Evolutionary conservation across 345 rosid species (phyloP), one percentile per base, ranked within the genome.

Genomic region (Salix udensis): DNA sequence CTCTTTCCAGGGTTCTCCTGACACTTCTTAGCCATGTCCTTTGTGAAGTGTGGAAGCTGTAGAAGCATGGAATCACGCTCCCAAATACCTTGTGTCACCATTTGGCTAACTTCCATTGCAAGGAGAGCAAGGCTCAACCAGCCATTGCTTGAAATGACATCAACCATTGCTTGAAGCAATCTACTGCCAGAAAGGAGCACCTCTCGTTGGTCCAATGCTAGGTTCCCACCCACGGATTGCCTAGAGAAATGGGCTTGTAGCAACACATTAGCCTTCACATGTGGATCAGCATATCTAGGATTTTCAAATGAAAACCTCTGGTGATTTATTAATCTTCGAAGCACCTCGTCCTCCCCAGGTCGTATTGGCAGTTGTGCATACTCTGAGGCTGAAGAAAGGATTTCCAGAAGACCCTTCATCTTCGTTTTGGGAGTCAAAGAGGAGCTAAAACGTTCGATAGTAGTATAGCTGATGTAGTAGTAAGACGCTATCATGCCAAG

Each of bases 81-180:
- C 98, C 98, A 93, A 90, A 93, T 88, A 78, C 93, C 97, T 75
- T 95, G 98, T 13, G 97, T 91, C 83, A 91, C 93, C 98, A 95
- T 95, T 81, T 95, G 97, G 87, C 94, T 91, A 68, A 89, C 89
- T 83, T 93, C 96, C 97, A 91, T 95, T 1, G 96, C 94, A 80
- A 95, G 84, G 67, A 95, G 90, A 36, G 98, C 96, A 82, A 88
- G 97, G 85, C 87, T 87, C 78, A 95, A 87, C 97, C 98, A 93
- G 19, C 97, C 98, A 67, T 82, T 93, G 82, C 94, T 95, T 18
- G 96, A 90, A 65, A 90, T 93, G 75, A 95, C 98, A 85, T 93
- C 97, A 6, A 93, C 97, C 90, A 91, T 85, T 10, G 96, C 97
- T 64, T 91, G 98, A 81, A 95, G 93, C 82, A 93, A 86, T 76